These are phyloP conservation scores for Diaporthe nobilis DNA, from an alignment of 2,329 filamentous ascomycete species.

Conservation along the genomic window DNA sequence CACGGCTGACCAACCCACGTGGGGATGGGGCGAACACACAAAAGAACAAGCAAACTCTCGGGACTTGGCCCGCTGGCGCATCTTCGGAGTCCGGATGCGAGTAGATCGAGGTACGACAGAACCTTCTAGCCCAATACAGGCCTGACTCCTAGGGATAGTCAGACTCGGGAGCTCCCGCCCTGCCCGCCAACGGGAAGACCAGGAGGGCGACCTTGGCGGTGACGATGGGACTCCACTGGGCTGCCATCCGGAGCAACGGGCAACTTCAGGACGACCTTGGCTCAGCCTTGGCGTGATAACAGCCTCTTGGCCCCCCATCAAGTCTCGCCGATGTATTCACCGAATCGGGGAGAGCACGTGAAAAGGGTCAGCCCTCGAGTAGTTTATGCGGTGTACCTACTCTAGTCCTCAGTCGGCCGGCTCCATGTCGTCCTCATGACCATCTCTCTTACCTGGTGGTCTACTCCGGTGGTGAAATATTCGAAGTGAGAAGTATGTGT, in stretches of 20 bases:
- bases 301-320: conserved; percentile 23
- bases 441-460: not conserved
- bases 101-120: not conserved
- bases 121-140: conserved; percentile 7
- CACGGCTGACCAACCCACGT: not conserved
- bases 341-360: not conserved
- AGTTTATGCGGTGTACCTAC: too few species aligned
- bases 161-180: conserved; percentile 20
- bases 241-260: conserved; percentile 17
- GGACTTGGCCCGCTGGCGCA: conserved; percentile 9
- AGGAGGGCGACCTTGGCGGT: conserved; percentile 17
- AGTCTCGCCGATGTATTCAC: conserved; percentile 20
- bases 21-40: not conserved
- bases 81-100: conserved; percentile 28
- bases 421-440: not conserved
- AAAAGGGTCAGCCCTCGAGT: not conserved
- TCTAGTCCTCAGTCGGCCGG: not conserved
- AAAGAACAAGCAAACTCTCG: not conserved
- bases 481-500: not conserved
- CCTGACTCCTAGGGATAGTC: not conserved
- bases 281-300: conserved; percentile 34
- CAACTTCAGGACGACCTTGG: conserved; percentile 6
- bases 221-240: not conserved
- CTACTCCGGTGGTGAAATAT: not conserved
- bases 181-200: conserved; percentile 2